These are phyloP conservation scores for Penicillium crustosum DNA, from an alignment of 2,329 filamentous ascomycete species.

Conservation along the genomic window DNA sequence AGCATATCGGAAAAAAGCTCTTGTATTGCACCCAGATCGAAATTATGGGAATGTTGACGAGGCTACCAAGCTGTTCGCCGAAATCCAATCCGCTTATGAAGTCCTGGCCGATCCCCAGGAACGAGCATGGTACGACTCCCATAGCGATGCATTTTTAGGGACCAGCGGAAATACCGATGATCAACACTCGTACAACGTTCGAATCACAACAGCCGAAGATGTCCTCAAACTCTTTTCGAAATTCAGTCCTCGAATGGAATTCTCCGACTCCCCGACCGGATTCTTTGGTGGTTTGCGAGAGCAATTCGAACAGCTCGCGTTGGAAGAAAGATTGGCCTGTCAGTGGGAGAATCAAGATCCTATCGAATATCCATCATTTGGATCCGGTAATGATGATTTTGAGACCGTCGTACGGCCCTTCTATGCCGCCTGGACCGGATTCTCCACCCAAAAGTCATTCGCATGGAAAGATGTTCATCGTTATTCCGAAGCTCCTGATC, in stretches of 20 bases:
- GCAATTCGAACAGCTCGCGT: slow-evolving; percentile 75
- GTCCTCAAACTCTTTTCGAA: slow-evolving; percentile 74
- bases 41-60: slow-evolving; percentile 84
- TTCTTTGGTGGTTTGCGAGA: slow-evolving; percentile 81
- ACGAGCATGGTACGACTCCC: slow-evolving; percentile 95
- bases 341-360: slow-evolving; percentile 63
- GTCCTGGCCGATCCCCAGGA: slow-evolving; percentile 96
- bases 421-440: slow-evolving; percentile 76
- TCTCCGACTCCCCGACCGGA: slow-evolving; percentile 74
- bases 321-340: slow-evolving; percentile 75
- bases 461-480: slow-evolving; percentile 86
- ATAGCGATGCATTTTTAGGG: slow-evolving; percentile 78
- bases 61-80: slow-evolving; percentile 82
- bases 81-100: slow-evolving; percentile 90
- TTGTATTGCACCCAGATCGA: slow-evolving; percentile 92
- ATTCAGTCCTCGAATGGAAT: slow-evolving; percentile 75
- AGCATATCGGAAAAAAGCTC: slow-evolving; percentile 83
- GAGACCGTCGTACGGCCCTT: slow-evolving; percentile 77
- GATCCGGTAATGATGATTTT: slow-evolving; percentile 70
- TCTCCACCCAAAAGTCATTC: slow-evolving; percentile 82
- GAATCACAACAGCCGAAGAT: slow-evolving; percentile 76
- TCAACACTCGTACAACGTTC: slow-evolving; percentile 66
- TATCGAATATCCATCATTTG: slow-evolving; percentile 78
- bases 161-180: slow-evolving; percentile 54
- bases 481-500: slow-evolving; percentile 81